A percentile compares a stretch with the other conserved stretches of the same genome.
Evolutionary conservation across 495 filamentous ascomycete genomes (phyloP).

Genomic region (Copromyces sp.): DNA sequence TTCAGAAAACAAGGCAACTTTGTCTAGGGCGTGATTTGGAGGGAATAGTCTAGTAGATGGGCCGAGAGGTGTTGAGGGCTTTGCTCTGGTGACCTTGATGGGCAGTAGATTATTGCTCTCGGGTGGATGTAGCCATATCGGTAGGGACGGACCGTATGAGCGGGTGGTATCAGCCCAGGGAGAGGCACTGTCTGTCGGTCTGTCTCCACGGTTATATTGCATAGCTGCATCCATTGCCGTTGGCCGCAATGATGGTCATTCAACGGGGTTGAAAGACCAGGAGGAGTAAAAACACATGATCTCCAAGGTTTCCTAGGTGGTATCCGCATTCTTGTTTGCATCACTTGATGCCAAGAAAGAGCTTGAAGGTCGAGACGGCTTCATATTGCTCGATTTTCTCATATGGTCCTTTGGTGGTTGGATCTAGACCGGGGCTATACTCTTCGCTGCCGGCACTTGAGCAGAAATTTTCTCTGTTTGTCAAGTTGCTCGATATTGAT

Average conservation of each 20-base stretch:
- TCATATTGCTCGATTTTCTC: not conserved
- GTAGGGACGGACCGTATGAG: slow-evolving; percentile 34
- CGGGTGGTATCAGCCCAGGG: slow-evolving; percentile 18
- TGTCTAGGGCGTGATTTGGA: not conserved
- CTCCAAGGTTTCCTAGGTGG: slow-evolving; percentile 5
- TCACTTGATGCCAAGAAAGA: slow-evolving; percentile 7
- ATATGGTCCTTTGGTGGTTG: not conserved
- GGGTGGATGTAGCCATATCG: slow-evolving; percentile 32
- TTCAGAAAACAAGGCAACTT: not conserved
- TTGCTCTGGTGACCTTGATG: slow-evolving; percentile 4
- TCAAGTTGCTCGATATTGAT: not conserved
- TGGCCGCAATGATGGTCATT: not conserved
- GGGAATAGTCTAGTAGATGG: slow-evolving; percentile 9
- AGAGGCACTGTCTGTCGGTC: not conserved
- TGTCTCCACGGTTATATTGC: slow-evolving; percentile 12
- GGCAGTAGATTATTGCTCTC: slow-evolving; percentile 13
- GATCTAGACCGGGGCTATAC: not conserved
- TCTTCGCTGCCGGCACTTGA: not conserved
- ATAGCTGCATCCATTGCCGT: slow-evolving; percentile 9
- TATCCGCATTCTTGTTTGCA: not conserved
- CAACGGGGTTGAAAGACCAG: slow-evolving; percentile 3
- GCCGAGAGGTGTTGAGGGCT: not conserved
- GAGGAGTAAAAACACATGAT: slow-evolving; percentile 5
- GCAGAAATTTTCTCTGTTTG: not conserved
- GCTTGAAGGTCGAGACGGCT: not conserved